phyloP scores from a whole-genome alignment of 2,329 filamentous ascomycete genomes.

The Trichophyton schoenleinii region DNA sequence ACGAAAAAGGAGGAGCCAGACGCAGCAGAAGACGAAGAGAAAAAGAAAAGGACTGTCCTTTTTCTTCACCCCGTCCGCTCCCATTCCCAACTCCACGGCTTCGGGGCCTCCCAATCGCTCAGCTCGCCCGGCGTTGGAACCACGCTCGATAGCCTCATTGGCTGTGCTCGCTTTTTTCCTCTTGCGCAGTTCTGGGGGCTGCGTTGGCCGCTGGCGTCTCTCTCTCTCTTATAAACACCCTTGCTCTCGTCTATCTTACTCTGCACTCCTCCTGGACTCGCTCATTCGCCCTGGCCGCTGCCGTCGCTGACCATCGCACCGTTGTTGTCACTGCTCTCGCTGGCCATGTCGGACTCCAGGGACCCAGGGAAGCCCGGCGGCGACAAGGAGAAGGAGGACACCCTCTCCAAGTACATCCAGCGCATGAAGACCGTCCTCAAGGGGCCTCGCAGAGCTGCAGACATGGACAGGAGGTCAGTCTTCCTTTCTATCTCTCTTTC shows the following conservation, averaged over 20 bases:
- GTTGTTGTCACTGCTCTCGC: not conserved
- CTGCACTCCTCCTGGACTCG: not conserved
- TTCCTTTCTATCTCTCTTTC: not conserved
- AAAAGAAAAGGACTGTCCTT: not conserved
- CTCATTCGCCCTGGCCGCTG: not conserved
- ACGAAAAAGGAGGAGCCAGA: not conserved
- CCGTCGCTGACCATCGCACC: not conserved
- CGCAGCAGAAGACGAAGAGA: not conserved
- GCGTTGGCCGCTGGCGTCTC: not conserved
- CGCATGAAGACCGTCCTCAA: slow-evolving; percentile 29
- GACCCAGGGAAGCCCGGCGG: slow-evolving; percentile 8
- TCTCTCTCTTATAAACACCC: not conserved
- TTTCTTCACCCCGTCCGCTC: not conserved
- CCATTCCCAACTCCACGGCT: slow-evolving; percentile 12
- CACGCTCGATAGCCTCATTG: slow-evolving; percentile 10
- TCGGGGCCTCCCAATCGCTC: slow-evolving; percentile 10
- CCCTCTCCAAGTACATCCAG: slow-evolving; percentile 28
- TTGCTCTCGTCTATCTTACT: not conserved
- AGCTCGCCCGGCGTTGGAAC: slow-evolving; percentile 1
- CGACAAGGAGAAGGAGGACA: slow-evolving; percentile 18
- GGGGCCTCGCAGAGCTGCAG: slow-evolving; percentile 17
- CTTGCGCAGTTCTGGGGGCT: not conserved
- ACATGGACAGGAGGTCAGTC: too few species aligned
- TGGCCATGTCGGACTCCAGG: slow-evolving; percentile 11
- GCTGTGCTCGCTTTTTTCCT: not conserved